Evolutionary conservation across 2,329 filamentous ascomycete genomes (phyloP), one percentile per base, ranked within the genome.

Genomic region (Monosporascus cannonballus): DNA sequence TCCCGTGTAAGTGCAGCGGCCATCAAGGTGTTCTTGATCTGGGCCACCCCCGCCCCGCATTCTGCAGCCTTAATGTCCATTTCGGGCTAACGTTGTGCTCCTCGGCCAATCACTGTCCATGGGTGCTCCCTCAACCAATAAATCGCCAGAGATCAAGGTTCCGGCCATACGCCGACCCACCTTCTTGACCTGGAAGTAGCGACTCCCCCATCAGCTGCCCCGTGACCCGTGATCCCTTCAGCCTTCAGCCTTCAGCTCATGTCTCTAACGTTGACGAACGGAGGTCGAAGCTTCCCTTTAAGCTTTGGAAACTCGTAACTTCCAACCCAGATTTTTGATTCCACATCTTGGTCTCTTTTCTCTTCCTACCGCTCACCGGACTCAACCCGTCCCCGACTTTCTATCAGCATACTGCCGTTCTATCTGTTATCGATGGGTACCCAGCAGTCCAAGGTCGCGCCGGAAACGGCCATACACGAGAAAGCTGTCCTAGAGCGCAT

Each of bases 401-500:
- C 30, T 34, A 34, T 34, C 30, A 34, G 30, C 30, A 34, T 14
- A 34, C 30, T 34, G 7, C 17, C 20, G 38, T 36, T 22, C 39
- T 47, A 37, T 15, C 39, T 30, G 39, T 1, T 47, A 61, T 57
- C 49, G 25, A 79, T 79, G 76, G 76, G 76, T 49, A 67, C 69
- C 27, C 67, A 75, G 53, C 69, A 69, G 55, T 79, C 76, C 24
- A 77, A 71, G 58, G 50, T 64, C 45, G 55, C 63, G 18, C 54
- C 59, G 4, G 60, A 68, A 20, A 58, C 58, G 36, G 54, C 60
- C 4, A 47, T 59, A 3, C 64, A 71, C 39, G 74, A 78, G 57
- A 77, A 75, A 64, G 74, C 72, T 11, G 62, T 76, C 38, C 60
- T 75, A 18, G 72, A 76, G 55, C 71, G 72, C 18, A 67, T 79